A percentile compares a stretch with the other conserved stretches of the same genome.
Evolutionary conservation across 2,329 filamentous ascomycete genomes (phyloP).

Genomic region (Corynespora cassiicola): DNA sequence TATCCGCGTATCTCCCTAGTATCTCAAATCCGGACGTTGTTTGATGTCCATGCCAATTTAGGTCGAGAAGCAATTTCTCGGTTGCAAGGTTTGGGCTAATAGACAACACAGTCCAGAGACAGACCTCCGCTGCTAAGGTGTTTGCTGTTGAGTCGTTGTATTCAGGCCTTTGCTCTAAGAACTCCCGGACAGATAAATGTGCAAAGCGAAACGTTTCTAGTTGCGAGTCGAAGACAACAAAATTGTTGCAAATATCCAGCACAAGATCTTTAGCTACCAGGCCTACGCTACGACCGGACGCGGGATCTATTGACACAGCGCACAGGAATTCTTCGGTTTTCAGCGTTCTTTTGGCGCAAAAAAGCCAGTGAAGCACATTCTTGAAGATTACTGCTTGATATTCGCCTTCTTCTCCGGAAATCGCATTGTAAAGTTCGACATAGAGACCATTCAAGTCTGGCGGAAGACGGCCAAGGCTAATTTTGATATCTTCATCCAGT

Average conservation of each 20-base stretch:
- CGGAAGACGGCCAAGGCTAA: slow-evolving; percentile 28
- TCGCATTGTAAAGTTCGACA: slow-evolving; percentile 10
- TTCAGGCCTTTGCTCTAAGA: slow-evolving; percentile 21
- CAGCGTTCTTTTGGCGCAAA: slow-evolving; percentile 20
- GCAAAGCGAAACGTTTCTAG: slow-evolving; percentile 35
- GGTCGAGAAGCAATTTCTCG: slow-evolving; percentile 6
- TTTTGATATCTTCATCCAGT: slow-evolving; percentile 24
- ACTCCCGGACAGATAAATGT: slow-evolving; percentile 41
- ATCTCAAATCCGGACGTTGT: slow-evolving; percentile 2
- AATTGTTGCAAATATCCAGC: slow-evolving; percentile 31
- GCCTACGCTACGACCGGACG: slow-evolving; percentile 1
- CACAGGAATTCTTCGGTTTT: slow-evolving; percentile 18
- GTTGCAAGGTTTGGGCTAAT: slow-evolving; percentile 1
- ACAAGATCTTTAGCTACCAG: slow-evolving; percentile 17
- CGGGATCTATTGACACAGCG: slow-evolving; percentile 11
- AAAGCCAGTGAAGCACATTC: slow-evolving; percentile 24
- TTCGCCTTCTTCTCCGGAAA: slow-evolving; percentile 5
- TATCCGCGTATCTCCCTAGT: slow-evolving; percentile 10
- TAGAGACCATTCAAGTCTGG: slow-evolving; percentile 15
- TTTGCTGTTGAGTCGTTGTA: slow-evolving; percentile 8
- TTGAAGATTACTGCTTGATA: slow-evolving; percentile 10
- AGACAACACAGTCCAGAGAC: slow-evolving; percentile 15
- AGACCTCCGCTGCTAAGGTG: slow-evolving; percentile 14
- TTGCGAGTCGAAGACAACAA: slow-evolving; percentile 31
- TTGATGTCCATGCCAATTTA: slow-evolving; percentile 6